Conservation (phyloP, 1,284 basidiomycete genomes). For the Trichosporon ovoides region DNA sequence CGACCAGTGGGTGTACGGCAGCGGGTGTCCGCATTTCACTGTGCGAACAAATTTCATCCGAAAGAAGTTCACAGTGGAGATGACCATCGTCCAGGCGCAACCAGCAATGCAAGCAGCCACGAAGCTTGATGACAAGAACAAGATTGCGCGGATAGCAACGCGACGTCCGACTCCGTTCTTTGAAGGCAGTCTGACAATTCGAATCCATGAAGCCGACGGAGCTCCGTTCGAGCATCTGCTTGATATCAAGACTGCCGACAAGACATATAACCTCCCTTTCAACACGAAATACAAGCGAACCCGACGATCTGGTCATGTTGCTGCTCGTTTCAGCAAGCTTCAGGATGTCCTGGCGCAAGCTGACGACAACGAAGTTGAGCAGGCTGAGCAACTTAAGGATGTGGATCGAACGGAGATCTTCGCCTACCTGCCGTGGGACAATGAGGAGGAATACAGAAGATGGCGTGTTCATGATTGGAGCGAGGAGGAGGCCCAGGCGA, state of each 20-base stretch:
- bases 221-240: conserved; percentile 98
- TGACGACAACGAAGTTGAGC: conserved; percentile 80
- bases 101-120: conserved; percentile 55
- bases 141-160: conserved; percentile 52
- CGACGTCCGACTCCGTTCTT: conserved; percentile 82
- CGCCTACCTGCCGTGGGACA: conserved; percentile 90
- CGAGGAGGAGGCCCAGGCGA: conserved; percentile 87
- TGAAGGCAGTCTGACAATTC: conserved; percentile 91
- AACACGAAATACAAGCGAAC: conserved; percentile 99
- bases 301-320: conserved; percentile 62
- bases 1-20: conserved; percentile 98
- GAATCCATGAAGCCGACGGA: conserved; percentile 97
- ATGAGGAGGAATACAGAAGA: conserved; percentile 76
- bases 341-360: conserved; percentile 89
- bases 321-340: conserved; percentile 71
- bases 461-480: conserved; percentile 99
- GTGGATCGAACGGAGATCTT: conserved; percentile 75
- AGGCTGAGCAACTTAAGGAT: conserved; percentile 73
- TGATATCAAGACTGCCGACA: conserved; percentile 78
- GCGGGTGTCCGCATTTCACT: conserved; percentile 86
- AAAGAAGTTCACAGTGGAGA: conserved; percentile 97
- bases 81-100: conserved; percentile 82
- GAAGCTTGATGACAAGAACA: conserved; percentile 19
- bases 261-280: conserved; percentile 94
- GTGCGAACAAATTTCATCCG: conserved; percentile 90